Evolutionary conservation across 2,329 filamentous ascomycete species (phyloP).

Genomic region (Stachybotrys chlorohalonatus): DNA sequence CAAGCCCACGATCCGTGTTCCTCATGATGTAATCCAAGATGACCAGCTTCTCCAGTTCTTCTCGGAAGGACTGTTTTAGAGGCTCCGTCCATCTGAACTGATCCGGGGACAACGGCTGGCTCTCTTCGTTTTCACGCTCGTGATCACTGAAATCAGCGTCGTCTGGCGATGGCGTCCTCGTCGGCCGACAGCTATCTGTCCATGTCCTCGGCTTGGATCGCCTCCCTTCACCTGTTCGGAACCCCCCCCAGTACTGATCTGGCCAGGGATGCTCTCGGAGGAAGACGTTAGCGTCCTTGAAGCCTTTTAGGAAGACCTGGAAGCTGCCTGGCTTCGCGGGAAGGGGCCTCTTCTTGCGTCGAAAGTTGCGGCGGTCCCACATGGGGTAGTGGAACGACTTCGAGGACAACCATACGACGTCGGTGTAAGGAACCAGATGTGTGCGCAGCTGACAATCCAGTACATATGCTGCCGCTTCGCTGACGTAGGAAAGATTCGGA

Average conservation of each 20-base stretch:
- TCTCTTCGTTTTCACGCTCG: constrained; percentile 35
- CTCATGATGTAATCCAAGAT: constrained; percentile 99
- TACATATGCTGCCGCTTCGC: constrained; percentile 93
- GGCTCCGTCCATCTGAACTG: constrained; percentile 79
- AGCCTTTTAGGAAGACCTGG: constrained; percentile 94
- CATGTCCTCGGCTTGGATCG: constrained; percentile 53
- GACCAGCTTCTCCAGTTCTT: constrained; percentile 93
- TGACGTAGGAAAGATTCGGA: constrained; percentile 95
- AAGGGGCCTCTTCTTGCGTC: constrained; percentile 76
- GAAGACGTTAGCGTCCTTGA: constrained; percentile 94
- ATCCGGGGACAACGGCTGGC: constrained; percentile 42
- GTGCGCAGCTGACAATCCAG: constrained; percentile 85
- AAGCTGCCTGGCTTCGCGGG: constrained; percentile 92
- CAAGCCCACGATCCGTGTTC: constrained; percentile 90
- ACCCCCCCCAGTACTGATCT: constrained; percentile 69
- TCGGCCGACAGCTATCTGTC: constrained; percentile 74
- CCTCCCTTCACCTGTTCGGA: constrained; percentile 58
- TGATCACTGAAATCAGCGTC: constrained; percentile 59
- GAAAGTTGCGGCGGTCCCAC: constrained; percentile 85
- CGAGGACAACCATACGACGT: constrained; percentile 86
- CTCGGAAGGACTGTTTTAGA: constrained; percentile 84
- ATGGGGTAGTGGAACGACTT: constrained; percentile 98
- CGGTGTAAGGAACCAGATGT: constrained; percentile 90
- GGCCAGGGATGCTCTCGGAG: constrained; percentile 94
- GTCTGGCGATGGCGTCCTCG: constrained; percentile 37